These are phyloP conservation scores for Penicillium hordei DNA, from an alignment of 2,329 filamentous ascomycete species.

Conservation along the genomic window DNA sequence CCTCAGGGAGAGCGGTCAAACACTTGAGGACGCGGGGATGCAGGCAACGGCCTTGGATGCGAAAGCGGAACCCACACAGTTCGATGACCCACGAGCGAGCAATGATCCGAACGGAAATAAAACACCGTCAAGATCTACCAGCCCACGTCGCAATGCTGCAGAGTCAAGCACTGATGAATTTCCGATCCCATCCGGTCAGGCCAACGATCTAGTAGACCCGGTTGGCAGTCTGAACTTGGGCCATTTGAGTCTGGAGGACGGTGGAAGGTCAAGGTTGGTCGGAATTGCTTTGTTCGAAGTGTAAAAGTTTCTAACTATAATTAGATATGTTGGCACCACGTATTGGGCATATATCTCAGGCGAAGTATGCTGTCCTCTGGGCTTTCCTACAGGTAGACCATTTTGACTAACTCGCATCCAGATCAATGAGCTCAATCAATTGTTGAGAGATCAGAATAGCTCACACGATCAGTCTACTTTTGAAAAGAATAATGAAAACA, in stretches of 20 bases:
- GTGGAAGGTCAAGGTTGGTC: constrained; percentile 36
- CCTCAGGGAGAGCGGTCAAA: constrained; percentile 37
- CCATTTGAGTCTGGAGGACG: constrained; percentile 46
- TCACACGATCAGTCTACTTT: constrained; percentile 31
- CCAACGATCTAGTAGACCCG: constrained; percentile 45
- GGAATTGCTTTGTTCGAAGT: not conserved
- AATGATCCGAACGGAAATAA: constrained; percentile 17
- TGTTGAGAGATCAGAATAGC: constrained; percentile 44
- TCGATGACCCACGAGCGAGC: constrained; percentile 21
- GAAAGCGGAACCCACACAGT: constrained; percentile 16
- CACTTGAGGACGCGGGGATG: constrained; percentile 27
- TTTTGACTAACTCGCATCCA: constrained; percentile 15
- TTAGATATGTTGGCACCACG: constrained; percentile 48
- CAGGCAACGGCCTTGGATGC: constrained; percentile 20
- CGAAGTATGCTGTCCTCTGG: constrained; percentile 33
- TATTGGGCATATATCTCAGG: constrained; percentile 49
- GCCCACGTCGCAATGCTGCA: constrained; percentile 32
- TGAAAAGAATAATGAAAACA: constrained; percentile 26
- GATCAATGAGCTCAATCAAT: constrained; percentile 47
- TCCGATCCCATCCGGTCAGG: constrained; percentile 43
- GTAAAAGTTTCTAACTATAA: not conserved
- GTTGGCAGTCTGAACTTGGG: constrained; percentile 44
- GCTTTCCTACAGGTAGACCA: not conserved
- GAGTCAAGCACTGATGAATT: constrained; percentile 44
- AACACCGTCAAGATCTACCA: constrained; percentile 27